A percentile compares a stretch with the other conserved stretches of the same genome.
These are phyloP conservation scores for Ogataea hybrid DNA, from an alignment of 1,139 yeast species.

Conservation along the genomic window DNA sequence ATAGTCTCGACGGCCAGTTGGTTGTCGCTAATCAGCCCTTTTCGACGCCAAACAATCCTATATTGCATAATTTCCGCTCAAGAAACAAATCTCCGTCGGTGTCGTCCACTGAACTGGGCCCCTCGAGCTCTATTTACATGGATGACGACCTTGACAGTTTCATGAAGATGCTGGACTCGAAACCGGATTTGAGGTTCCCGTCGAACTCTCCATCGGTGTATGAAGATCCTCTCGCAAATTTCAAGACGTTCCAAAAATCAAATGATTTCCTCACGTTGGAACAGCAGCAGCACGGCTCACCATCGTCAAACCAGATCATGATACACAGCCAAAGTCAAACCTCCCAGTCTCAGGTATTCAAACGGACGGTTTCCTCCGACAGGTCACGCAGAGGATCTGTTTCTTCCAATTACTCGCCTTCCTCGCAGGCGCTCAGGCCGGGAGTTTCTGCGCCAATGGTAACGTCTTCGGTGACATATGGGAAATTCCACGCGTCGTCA, in stretches of 20 bases:
- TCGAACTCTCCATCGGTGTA: conserved; percentile 25
- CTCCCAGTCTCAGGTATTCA: conserved; percentile 15
- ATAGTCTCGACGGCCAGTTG: conserved; percentile 29
- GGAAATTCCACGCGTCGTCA: conserved; percentile 16
- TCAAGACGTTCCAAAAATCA: conserved; percentile 28
- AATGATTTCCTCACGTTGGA: conserved; percentile 27
- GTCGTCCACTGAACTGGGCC: conserved; percentile 26
- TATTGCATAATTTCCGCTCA: conserved; percentile 24
- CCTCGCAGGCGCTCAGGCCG: conserved; percentile 25
- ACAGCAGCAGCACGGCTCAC: conserved; percentile 5
- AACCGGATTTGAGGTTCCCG: conserved; percentile 44
- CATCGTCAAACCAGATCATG: conserved; percentile 2
- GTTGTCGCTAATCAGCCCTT: conserved; percentile 5
- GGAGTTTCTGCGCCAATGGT: conserved; percentile 20
- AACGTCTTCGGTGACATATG: conserved; percentile 27
- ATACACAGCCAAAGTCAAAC: conserved; percentile 13
- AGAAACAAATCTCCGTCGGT: conserved; percentile 22
- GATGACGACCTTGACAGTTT: conserved; percentile 81
- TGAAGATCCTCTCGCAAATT: conserved; percentile 29
- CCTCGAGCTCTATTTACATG: conserved; percentile 30
- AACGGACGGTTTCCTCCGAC: conserved; percentile 14
- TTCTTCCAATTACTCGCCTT: conserved; percentile 28
- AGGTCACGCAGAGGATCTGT: conserved; percentile 18
- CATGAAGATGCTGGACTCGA: conserved; percentile 76
- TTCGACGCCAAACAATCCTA: conserved; percentile 22